Evolutionary conservation across 2,329 filamentous ascomycete species (phyloP).

Genomic region (Paecilomyces niveus): DNA sequence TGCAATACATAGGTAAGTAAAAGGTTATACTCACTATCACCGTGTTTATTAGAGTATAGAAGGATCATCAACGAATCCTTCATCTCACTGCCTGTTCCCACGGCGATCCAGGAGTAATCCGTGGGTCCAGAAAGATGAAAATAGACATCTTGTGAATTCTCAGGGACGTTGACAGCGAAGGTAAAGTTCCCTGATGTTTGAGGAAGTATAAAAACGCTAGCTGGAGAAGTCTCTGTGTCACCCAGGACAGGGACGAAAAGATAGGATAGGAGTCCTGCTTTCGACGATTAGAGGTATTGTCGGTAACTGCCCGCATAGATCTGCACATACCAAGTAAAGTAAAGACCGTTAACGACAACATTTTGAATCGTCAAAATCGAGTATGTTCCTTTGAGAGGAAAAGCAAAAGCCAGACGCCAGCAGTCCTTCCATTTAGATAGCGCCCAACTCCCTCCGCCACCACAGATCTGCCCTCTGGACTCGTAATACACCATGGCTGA

Average conservation of each 20-base stretch:
- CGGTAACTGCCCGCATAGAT: background rate
- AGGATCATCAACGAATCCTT: conserved; percentile 13
- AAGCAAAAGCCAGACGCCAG: background rate
- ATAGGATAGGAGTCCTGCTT: background rate
- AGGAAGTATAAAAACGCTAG: conserved; percentile 10
- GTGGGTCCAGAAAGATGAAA: conserved; percentile 17
- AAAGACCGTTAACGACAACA: background rate
- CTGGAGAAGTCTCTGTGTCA: conserved; percentile 1
- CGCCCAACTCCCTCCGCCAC: background rate
- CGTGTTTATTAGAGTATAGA: conserved; percentile 8
- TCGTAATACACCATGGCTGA: background rate
- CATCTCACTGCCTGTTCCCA: conserved; percentile 14
- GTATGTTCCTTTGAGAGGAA: background rate
- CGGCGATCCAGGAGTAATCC: conserved; percentile 15
- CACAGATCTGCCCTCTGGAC: background rate
- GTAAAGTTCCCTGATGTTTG: conserved; percentile 9
- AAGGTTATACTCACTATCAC: conserved; percentile 6
- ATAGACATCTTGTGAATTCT: conserved; percentile 15
- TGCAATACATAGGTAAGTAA: background rate
- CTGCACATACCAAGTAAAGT: background rate
- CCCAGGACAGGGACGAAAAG: background rate
- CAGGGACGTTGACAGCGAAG: conserved; percentile 17
- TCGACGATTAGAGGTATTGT: background rate
- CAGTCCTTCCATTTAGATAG: background rate
- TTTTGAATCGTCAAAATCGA: background rate